phyloP scores from a whole-genome alignment of 257 asterid species.

The Mentha longifolia region DNA sequence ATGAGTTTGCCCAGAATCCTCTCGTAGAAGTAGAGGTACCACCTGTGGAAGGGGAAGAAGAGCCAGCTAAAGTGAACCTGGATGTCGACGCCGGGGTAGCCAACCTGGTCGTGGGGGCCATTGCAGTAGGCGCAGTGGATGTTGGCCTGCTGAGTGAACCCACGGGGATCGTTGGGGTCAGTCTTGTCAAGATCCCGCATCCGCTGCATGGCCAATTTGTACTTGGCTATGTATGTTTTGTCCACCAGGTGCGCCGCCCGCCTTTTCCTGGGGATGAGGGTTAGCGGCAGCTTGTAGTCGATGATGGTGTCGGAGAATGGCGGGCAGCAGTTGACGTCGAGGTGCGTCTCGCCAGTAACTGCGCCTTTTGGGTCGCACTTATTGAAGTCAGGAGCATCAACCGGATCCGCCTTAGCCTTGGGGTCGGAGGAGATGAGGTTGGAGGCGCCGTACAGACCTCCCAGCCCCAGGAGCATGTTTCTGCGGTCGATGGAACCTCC shows the following conservation, averaged over 20 bases:
- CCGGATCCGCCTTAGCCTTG: neutral
- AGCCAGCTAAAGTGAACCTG: constrained; percentile 50
- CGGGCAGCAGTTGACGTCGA: constrained; percentile 12
- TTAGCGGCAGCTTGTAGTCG: neutral
- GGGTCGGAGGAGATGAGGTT: neutral
- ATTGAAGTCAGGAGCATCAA: neutral
- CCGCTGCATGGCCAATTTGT: constrained; percentile 37
- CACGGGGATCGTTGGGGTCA: constrained; percentile 58
- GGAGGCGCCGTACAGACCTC: constrained; percentile 21
- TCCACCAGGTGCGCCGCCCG: neutral
- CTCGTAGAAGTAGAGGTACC: constrained; percentile 54
- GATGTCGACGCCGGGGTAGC: constrained; percentile 31
- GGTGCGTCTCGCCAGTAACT: neutral
- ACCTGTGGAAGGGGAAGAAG: constrained; percentile 55
- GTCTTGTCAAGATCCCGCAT: constrained; percentile 42
- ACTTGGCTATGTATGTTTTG: constrained; percentile 32
- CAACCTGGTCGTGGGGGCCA: constrained; percentile 52
- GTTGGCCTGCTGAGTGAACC: constrained; percentile 54
- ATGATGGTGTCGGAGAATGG: neutral
- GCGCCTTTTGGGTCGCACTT: neutral
- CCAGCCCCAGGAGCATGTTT: constrained; percentile 19
- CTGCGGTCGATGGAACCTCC: constrained; percentile 18
- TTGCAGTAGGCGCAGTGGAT: constrained; percentile 41
- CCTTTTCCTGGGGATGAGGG: neutral
- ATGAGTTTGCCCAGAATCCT: constrained; percentile 44